phyloP scores from a whole-genome alignment of 129 eudicot genomes.

The Escallonia rubra region DNA sequence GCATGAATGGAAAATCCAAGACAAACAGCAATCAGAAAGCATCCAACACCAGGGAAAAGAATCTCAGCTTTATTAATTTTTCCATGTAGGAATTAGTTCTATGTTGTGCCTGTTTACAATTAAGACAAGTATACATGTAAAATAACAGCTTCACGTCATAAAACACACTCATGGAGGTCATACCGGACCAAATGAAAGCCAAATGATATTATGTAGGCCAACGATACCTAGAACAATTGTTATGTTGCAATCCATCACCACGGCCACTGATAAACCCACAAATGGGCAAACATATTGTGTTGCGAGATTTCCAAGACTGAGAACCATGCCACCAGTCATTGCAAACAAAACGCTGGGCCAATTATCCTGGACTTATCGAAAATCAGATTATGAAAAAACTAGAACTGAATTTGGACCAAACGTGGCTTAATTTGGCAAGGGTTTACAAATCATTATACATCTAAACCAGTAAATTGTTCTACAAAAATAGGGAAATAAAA shows the following conservation, averaged over 20 bases:
- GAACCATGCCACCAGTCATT: slow-evolving; percentile 82
- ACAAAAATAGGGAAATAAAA: too few species aligned
- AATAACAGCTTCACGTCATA: background rate
- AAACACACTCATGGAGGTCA: too few species aligned
- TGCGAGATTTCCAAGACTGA: slow-evolving; percentile 72
- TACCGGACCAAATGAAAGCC: background rate
- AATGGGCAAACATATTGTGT: slow-evolving; percentile 94
- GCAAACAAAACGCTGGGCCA: slow-evolving; percentile 89
- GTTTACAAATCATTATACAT: too few species aligned
- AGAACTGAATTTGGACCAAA: too few species aligned
- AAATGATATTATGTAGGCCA: background rate
- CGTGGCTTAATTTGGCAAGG: too few species aligned
- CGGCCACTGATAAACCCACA: slow-evolving; percentile 90
- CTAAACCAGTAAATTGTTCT: too few species aligned
- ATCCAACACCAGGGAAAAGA: slow-evolving; percentile 82
- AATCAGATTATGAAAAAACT: too few species aligned
- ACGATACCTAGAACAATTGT: slow-evolving; percentile 74
- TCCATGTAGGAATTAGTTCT: slow-evolving; percentile 79
- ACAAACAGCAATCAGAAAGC: slow-evolving; percentile 75
- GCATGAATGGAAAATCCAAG: slow-evolving; percentile 65
- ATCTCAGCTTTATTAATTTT: slow-evolving; percentile 77
- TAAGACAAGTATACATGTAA: background rate
- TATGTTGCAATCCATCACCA: slow-evolving; percentile 65
- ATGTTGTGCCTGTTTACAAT: slow-evolving; percentile 56
- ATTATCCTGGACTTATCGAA: slow-evolving; percentile 49